These are phyloP conservation scores for Clarkia xantiana DNA, from an alignment of 345 rosid genomes.

Conservation along the genomic window DNA sequence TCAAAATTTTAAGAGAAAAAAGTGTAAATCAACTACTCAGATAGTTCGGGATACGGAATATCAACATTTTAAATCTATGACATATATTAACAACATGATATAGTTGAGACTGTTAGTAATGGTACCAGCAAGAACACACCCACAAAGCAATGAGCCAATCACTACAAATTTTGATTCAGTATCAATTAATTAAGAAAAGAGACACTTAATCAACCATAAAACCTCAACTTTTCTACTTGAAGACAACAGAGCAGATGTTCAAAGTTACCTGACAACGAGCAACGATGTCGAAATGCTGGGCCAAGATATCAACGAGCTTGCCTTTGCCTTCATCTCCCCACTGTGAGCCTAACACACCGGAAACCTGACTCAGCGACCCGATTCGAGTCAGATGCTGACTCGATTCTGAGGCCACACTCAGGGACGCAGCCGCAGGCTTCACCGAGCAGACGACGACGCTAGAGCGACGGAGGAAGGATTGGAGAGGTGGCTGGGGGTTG, in stretches of 20 bases:
- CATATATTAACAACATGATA: no score
- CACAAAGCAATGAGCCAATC: no score
- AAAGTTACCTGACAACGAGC: slow-evolving; percentile 85
- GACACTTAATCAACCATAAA: no score
- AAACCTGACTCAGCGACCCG: slow-evolving; percentile 65
- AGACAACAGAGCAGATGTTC: background rate
- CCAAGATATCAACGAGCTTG: slow-evolving; percentile 88
- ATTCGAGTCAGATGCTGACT: slow-evolving; percentile 30
- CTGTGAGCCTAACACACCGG: slow-evolving; percentile 83
- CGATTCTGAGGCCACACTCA: slow-evolving; percentile 28
- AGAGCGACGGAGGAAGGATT: slow-evolving; percentile 14
- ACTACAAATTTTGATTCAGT: no score
- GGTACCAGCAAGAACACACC: no score
- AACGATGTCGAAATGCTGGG: slow-evolving; percentile 77
- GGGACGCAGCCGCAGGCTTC: slow-evolving; percentile 26
- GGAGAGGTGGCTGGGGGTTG: slow-evolving; percentile 7
- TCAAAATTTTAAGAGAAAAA: no score
- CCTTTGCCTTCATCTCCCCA: slow-evolving; percentile 99
- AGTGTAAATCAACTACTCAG: no score
- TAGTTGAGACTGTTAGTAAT: no score
- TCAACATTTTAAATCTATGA: no score
- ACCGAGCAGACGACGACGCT: slow-evolving; percentile 23
- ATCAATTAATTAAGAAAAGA: no score
- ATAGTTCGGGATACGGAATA: no score
- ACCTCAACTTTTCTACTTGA: no score